Conservation (phyloP, 1,284 basidiomycete species). For the Cutaneotrichosporon sp. region DNA sequence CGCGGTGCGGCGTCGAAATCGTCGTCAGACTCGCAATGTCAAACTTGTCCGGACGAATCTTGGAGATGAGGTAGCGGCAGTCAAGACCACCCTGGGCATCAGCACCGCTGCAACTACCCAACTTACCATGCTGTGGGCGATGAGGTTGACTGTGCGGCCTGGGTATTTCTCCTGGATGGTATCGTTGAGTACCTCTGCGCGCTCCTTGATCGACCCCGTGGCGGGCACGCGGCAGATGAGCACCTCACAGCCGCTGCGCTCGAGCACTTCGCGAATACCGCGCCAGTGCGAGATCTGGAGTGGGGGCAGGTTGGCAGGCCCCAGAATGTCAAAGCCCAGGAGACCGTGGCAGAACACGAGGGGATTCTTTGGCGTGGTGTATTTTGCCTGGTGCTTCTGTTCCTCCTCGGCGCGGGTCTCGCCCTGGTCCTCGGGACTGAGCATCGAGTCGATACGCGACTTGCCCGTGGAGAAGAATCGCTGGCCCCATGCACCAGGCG, state of each 20-base stretch:
- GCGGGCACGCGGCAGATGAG: slow-evolving; percentile 88
- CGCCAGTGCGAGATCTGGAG: slow-evolving; percentile 89
- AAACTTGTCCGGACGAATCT: slow-evolving; percentile 50
- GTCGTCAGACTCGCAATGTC: slow-evolving; percentile 77
- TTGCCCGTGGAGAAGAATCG: slow-evolving; percentile 38
- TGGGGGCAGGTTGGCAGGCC: slow-evolving; percentile 35
- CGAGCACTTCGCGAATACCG: slow-evolving; percentile 83
- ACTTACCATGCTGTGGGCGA: slow-evolving; percentile 86
- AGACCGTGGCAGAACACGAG: slow-evolving; percentile 91
- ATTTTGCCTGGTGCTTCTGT: slow-evolving; percentile 60
- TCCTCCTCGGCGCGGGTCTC: slow-evolving; percentile 55
- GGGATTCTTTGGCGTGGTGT: slow-evolving; percentile 72
- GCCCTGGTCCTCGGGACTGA: slow-evolving; percentile 58
- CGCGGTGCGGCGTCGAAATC: slow-evolving; percentile 85
- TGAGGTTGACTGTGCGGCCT: slow-evolving; percentile 76
- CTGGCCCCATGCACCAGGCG: not conserved
- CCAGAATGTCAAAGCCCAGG: slow-evolving; percentile 66
- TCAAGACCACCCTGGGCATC: slow-evolving; percentile 74
- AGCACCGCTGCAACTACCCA: not conserved
- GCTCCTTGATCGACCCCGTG: slow-evolving; percentile 74
- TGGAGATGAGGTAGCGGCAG: slow-evolving; percentile 68
- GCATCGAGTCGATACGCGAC: slow-evolving; percentile 55
- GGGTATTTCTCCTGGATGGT: slow-evolving; percentile 72
- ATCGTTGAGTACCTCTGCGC: slow-evolving; percentile 78
- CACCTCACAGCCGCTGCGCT: slow-evolving; percentile 81